Percentiles rank a stretch among this genome's conserved stretches.
Conservation (phyloP, 805 yeast genomes). For the Candida endomychidarum region DNA sequence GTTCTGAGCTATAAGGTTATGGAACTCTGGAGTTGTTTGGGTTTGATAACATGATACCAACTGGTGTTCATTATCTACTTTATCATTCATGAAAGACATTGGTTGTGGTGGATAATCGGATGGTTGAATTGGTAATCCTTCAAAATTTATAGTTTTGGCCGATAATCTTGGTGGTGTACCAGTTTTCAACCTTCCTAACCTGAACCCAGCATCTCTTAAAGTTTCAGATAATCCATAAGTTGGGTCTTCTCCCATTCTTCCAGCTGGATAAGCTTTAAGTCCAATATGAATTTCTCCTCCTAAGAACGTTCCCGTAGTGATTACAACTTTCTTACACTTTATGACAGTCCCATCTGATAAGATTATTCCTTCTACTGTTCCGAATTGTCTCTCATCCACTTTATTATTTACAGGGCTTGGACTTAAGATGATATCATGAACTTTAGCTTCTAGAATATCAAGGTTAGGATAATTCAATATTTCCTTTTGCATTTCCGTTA, state of each 20-base stretch:
- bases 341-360: constrained; percentile 65
- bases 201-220: constrained; percentile 71
- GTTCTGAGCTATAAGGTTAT: constrained; percentile 65
- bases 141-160: constrained; percentile 67
- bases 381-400: constrained; percentile 40
- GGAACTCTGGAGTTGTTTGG: constrained; percentile 71
- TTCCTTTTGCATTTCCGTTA: constrained; percentile 73
- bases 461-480: constrained; percentile 57
- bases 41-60: constrained; percentile 78
- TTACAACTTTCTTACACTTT: constrained; percentile 66
- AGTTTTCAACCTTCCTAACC: constrained; percentile 86
- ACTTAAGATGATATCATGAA: constrained; percentile 78
- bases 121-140: constrained; percentile 60
- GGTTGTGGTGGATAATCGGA: constrained; percentile 88
- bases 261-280: constrained; percentile 74
- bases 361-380: constrained; percentile 67
- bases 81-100: constrained; percentile 80
- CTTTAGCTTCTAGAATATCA: constrained; percentile 67
- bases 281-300: constrained; percentile 97
- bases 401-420: constrained; percentile 20
- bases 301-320: constrained; percentile 94
- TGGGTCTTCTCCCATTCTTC: constrained; percentile 90
- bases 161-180: constrained; percentile 96
- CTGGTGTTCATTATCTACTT: constrained; percentile 53
- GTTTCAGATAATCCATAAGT: constrained; percentile 87